phyloP scores from a whole-genome alignment of 1,284 basidiomycete species.

The Spongispora temasekensis region DNA sequence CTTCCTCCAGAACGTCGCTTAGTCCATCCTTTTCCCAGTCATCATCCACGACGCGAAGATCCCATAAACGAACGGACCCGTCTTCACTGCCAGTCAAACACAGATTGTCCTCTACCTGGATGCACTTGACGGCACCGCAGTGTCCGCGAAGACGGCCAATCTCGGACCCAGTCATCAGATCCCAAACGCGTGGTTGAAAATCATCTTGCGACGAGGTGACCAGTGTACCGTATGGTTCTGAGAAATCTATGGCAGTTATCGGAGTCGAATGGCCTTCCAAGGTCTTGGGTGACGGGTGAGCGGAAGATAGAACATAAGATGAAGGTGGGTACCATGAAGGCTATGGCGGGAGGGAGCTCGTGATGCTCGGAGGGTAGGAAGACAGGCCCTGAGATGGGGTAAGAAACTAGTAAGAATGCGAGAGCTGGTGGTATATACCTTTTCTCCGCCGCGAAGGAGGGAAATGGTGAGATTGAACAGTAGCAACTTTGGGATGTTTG shows the following conservation, averaged over 20 bases:
- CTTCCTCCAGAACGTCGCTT: slow-evolving; percentile 65
- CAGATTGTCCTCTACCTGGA: slow-evolving; percentile 92
- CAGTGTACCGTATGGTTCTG: slow-evolving; percentile 93
- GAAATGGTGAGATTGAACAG: slow-evolving; percentile 46
- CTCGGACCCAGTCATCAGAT: slow-evolving; percentile 79
- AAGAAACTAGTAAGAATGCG: slow-evolving; percentile 13
- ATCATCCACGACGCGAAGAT: slow-evolving; percentile 79
- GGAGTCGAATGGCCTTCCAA: slow-evolving; percentile 80
- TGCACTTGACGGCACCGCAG: slow-evolving; percentile 77
- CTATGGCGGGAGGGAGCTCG: slow-evolving; percentile 90
- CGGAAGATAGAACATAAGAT: slow-evolving; percentile 3
- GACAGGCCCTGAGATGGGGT: slow-evolving; percentile 66
- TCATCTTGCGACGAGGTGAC: slow-evolving; percentile 87
- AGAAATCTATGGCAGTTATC: slow-evolving; percentile 91
- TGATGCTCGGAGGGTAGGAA: slow-evolving; percentile 98
- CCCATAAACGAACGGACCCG: slow-evolving; percentile 85
- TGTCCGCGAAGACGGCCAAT: slow-evolving; percentile 83
- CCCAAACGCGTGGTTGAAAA: slow-evolving; percentile 83
- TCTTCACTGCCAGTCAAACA: slow-evolving; percentile 93
- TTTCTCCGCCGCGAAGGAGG: slow-evolving; percentile 74
- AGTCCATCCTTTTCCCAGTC: slow-evolving; percentile 61
- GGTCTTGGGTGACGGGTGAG: slow-evolving; percentile 52
- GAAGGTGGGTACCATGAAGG: slow-evolving; percentile 81
- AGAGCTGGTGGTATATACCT: slow-evolving; percentile 44
- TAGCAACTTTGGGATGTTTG: slow-evolving; percentile 36